Evolutionary conservation across 225 moss, liverwort and hornwort species (phyloP).

Genomic region (Pseudoscleropodium purum): DNA sequence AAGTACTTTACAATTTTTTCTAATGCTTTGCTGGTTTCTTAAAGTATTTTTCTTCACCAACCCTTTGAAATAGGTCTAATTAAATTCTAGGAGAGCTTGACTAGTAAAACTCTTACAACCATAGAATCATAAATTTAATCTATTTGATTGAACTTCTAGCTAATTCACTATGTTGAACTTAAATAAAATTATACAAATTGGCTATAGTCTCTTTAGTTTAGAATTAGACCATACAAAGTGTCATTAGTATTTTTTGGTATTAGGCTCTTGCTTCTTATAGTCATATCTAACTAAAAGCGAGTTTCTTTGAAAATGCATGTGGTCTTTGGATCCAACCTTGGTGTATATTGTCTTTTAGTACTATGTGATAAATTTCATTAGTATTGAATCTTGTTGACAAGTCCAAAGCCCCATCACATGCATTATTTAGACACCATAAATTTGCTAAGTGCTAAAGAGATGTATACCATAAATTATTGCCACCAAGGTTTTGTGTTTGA

Average conservation of each 20-base stretch:
- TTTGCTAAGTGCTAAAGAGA: not conserved
- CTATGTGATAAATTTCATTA: not conserved
- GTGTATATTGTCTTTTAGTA: not conserved
- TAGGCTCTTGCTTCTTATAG: accelerated
- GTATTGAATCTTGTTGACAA: not conserved
- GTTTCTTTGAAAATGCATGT: not conserved
- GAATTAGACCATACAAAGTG: not conserved
- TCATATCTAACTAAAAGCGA: not conserved
- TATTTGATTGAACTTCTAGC: not conserved
- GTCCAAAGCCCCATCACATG: not conserved
- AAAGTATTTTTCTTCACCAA: not conserved
- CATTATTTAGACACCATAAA: not conserved
- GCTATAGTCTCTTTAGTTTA: not conserved
- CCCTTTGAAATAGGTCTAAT: not conserved
- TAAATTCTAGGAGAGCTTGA: not conserved
- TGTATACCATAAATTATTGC: accelerated
- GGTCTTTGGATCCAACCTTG: accelerated
- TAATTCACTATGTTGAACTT: accelerated
- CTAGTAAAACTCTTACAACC: accelerated
- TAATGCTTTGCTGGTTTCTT: not conserved
- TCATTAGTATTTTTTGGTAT: not conserved
- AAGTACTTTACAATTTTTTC: not conserved
- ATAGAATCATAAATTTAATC: not conserved
- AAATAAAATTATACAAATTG: not conserved
- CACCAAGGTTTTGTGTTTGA: not conserved